Percentiles rank a stretch among this genome's conserved stretches.
These are phyloP conservation scores for Mycena galericulata DNA, from an alignment of 768 basidiomycete genomes.

Conservation along the genomic window DNA sequence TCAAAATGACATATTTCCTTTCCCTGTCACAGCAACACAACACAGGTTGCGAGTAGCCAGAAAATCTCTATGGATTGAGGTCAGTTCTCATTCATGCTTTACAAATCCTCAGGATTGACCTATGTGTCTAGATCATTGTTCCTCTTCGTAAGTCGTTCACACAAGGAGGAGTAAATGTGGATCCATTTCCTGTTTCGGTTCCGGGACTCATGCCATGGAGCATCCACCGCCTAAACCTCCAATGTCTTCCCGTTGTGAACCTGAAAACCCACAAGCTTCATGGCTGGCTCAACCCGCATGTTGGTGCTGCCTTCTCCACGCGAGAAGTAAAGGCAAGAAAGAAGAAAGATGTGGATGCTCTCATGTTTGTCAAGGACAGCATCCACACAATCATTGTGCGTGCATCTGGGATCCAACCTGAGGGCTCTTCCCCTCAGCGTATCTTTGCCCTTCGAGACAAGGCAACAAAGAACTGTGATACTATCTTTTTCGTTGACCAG, in stretches of 20 bases:
- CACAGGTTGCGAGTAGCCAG: slow-evolving; percentile 20
- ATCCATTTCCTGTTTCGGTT: slow-evolving; percentile 40
- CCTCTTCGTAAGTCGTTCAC: slow-evolving; percentile 31
- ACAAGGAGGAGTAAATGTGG: slow-evolving; percentile 39
- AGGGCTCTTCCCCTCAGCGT: not conserved
- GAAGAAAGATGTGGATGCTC: slow-evolving; percentile 50
- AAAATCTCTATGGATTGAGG: slow-evolving; percentile 40
- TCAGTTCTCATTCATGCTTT: slow-evolving; percentile 39
- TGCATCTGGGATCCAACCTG: slow-evolving; percentile 39
- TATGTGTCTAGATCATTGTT: slow-evolving; percentile 25
- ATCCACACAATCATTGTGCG: slow-evolving; percentile 44
- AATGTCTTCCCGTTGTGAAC: slow-evolving; percentile 43
- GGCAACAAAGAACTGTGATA: slow-evolving; percentile 40
- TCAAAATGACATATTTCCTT: not conserved
- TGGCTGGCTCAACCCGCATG: slow-evolving; percentile 48
- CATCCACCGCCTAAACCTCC: slow-evolving; percentile 49
- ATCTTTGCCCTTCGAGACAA: slow-evolving; percentile 41
- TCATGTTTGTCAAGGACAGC: slow-evolving; percentile 48
- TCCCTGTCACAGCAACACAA: slow-evolving; percentile 5
- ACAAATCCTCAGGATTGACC: not conserved
- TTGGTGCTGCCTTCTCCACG: slow-evolving; percentile 16
- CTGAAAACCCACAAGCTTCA: slow-evolving; percentile 13
- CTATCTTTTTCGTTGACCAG: slow-evolving; percentile 58
- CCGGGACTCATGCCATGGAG: slow-evolving; percentile 41
- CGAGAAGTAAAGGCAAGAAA: slow-evolving; percentile 49